Conservation (phyloP, 257 asterid genomes). For the Forsythia viridissima region DNA sequence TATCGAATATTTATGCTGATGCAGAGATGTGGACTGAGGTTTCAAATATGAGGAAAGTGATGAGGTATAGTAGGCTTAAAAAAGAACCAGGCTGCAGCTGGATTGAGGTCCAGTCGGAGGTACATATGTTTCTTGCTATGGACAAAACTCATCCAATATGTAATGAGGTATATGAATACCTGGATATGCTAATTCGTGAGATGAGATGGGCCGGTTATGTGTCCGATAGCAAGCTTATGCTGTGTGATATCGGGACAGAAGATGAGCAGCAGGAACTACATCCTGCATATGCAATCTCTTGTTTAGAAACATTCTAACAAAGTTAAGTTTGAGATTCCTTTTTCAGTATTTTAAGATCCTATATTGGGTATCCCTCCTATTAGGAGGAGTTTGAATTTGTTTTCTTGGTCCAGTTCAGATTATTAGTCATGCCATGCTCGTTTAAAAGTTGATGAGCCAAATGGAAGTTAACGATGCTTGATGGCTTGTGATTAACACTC, state of each 20-base stretch:
- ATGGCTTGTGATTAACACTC: not conserved
- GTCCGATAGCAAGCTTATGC: slow-evolving; percentile 21
- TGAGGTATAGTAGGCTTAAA: slow-evolving; percentile 62
- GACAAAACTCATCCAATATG: slow-evolving; percentile 87
- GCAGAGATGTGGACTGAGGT: slow-evolving; percentile 86
- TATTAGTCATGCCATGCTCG: not conserved
- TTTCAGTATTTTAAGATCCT: not conserved
- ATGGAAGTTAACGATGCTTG: not conserved
- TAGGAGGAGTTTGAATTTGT: not conserved
- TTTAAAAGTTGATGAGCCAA: not conserved
- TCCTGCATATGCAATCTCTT: not conserved
- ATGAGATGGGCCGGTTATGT: slow-evolving; percentile 48
- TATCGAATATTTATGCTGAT: slow-evolving; percentile 78
- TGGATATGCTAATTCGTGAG: slow-evolving; percentile 51
- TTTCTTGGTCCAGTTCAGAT: not conserved
- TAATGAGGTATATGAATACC: slow-evolving; percentile 52
- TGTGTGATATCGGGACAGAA: slow-evolving; percentile 13
- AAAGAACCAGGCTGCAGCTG: slow-evolving; percentile 96
- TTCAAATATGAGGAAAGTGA: slow-evolving; percentile 62
- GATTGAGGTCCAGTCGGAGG: slow-evolving; percentile 81
- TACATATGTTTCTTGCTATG: slow-evolving; percentile 81
- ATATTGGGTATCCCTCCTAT: not conserved
- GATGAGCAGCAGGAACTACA: slow-evolving; percentile 26
- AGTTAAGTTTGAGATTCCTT: not conserved
- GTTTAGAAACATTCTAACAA: slow-evolving; percentile 18